Evolutionary conservation across 257 asterid genomes (phyloP).

Genomic region (Nicotiana obtusifolia): DNA sequence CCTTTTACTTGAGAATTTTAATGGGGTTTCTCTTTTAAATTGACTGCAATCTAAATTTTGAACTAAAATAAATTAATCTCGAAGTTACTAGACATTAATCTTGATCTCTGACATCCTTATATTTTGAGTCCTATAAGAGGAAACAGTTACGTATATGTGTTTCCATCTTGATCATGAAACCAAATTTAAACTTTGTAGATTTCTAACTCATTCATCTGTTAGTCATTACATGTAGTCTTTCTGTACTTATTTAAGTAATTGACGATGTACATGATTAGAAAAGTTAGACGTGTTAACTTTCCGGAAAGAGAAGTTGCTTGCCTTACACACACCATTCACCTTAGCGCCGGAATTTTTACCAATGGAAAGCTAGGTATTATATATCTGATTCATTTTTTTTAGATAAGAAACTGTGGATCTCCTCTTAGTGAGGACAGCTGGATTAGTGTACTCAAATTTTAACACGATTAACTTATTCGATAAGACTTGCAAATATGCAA

Average conservation of each 20-base stretch:
- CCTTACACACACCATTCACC: not conserved
- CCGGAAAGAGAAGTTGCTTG: slow-evolving; percentile 5
- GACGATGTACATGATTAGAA: not conserved
- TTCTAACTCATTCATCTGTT: not conserved
- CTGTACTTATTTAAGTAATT: not conserved
- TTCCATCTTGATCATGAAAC: not conserved
- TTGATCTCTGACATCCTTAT: not conserved
- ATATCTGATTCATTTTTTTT: not conserved
- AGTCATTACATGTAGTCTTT: not conserved
- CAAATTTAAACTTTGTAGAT: not conserved
- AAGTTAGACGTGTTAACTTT: not conserved
- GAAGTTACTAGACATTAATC: not conserved
- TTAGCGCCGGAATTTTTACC: not conserved
- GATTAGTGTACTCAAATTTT: not conserved
- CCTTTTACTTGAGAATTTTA: not conserved
- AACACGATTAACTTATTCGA: not conserved
- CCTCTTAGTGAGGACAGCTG: not conserved
- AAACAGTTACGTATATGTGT: not conserved
- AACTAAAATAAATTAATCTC: not conserved
- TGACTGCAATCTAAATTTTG: not conserved
- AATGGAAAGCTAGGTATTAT: not conserved
- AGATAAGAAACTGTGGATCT: not conserved
- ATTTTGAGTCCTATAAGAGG: not conserved
- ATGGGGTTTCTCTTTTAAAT: not conserved
- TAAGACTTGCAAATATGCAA: not conserved